Evolutionary conservation across 129 eudicot genomes (phyloP).

Genomic region (Arctium lappa): DNA sequence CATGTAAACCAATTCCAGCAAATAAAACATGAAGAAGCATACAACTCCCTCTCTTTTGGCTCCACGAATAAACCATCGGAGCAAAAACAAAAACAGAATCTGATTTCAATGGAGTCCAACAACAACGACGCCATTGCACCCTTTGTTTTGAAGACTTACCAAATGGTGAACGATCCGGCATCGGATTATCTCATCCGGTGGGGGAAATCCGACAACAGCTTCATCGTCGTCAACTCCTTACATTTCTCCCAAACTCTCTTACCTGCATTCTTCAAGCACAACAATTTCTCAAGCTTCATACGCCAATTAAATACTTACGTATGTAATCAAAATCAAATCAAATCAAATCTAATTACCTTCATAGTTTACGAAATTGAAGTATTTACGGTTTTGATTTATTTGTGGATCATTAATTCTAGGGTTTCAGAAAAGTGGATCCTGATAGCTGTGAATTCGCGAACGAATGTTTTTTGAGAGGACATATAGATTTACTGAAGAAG

Average conservation of each 20-base stretch:
- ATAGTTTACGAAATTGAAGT: background rate
- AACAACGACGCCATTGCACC: conserved; percentile 46
- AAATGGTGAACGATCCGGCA: conserved; percentile 72
- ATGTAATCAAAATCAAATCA: conserved; percentile 26
- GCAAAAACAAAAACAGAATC: background rate
- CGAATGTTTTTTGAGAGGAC: conserved; percentile 70
- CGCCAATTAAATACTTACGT: conserved; percentile 73
- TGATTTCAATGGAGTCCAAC: conserved; percentile 22
- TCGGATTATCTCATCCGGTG: conserved; percentile 51
- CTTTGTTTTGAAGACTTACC: conserved; percentile 72
- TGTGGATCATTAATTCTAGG: conserved; percentile 40
- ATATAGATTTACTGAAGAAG: conserved; percentile 52
- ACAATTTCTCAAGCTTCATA: conserved; percentile 64
- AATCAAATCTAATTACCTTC: background rate
- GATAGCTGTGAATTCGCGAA: conserved; percentile 78
- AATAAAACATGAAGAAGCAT: background rate
- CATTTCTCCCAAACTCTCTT: conserved; percentile 55
- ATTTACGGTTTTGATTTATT: background rate
- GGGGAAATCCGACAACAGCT: conserved; percentile 61
- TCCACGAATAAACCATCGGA: background rate
- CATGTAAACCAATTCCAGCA: background rate
- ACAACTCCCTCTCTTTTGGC: background rate
- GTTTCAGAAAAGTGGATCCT: conserved; percentile 72
- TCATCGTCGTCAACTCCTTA: conserved; percentile 56
- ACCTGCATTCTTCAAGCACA: conserved; percentile 69